Evolutionary conservation across 495 filamentous ascomycete genomes (phyloP), one percentile per base, ranked within the genome.

Genomic region (Penicillium soppii): DNA sequence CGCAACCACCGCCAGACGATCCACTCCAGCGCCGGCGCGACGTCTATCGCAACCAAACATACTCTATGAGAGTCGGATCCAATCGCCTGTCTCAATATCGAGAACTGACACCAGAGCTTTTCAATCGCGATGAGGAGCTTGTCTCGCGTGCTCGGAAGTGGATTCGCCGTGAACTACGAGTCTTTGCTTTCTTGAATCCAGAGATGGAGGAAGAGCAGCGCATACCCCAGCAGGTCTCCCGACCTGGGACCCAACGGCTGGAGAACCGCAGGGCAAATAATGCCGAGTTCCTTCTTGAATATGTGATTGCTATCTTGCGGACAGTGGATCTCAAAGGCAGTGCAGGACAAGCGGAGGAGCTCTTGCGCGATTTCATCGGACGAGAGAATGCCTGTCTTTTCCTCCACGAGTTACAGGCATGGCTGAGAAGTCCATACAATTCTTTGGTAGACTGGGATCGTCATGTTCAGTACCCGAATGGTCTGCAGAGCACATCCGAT

Each of bases 201-300:
- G 72, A 70, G 13, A 9, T 60, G 10, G 52, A 68, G 29, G 58
- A 65, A 23, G 50, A 60, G 17, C 39, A 54, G 21, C 52, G 57
- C 27, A 48, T 42, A 42, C 50, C 20, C 12, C 33, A 41, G 12
- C 54, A 53, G 4, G 51, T 63, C 1, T 47, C 68, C 33, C 70
- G 70, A 5, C 61, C 74, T 0, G 67, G 73, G 5, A 57, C 43
- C 6, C 68, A 71, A 42, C 56, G 74, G 44, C 61, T 74, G 10
- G 59, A 71, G 32, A 72, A 53, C 29, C 78, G 82, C 32, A 75
- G 83, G 36, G 78, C 79, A 3, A 88, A 86, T 56, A 95, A 92
- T 65, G 84, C 88, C 10, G 92, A 96, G 59, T 98, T 95, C 50
- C 63, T 98, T 20, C 82, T 96, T 17, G 90, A 94, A 56, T 96